These are phyloP conservation scores for Bruguiera hainesii DNA, from an alignment of 441 rosid genomes.

Conservation along the genomic window DNA sequence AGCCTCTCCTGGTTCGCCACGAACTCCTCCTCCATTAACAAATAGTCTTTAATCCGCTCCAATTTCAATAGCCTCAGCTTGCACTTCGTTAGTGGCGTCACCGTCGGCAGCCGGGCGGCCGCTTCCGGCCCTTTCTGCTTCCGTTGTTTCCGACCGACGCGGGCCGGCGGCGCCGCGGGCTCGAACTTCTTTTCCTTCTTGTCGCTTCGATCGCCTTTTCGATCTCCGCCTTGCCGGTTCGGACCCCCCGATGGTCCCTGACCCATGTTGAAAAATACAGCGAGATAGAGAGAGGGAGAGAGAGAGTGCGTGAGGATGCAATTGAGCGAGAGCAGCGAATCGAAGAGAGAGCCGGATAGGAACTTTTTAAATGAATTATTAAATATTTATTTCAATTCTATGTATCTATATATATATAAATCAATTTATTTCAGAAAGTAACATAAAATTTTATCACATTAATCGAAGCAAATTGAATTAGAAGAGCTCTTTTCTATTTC, in stretches of 20 bases:
- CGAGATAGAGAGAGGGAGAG: too few relatives aligned
- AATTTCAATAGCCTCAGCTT: constrained; percentile 70
- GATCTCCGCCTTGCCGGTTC: constrained; percentile 24
- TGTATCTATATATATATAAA: too few relatives aligned
- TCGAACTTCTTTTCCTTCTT: constrained; percentile 34
- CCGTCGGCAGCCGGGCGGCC: constrained; percentile 74
- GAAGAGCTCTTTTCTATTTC: too few relatives aligned
- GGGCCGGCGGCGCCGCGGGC: constrained; percentile 80
- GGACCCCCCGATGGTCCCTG: constrained; percentile 22
- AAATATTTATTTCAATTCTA: too few relatives aligned
- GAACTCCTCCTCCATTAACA: constrained; percentile 90
- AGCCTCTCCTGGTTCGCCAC: constrained; percentile 76
- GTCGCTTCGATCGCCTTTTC: constrained; percentile 8
- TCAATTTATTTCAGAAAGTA: too few relatives aligned
- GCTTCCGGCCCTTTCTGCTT: constrained; percentile 86
- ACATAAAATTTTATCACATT: too few relatives aligned
- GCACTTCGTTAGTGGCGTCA: constrained; percentile 71
- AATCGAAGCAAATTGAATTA: too few relatives aligned
- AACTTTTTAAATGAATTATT: too few relatives aligned
- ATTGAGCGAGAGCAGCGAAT: too few relatives aligned
- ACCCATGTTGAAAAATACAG: constrained; percentile 11
- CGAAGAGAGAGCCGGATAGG: too few relatives aligned
- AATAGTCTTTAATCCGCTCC: constrained; percentile 79
- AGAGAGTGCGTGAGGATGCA: too few relatives aligned
- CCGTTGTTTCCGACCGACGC: constrained; percentile 80